Base-by-base conservation (phyloP, 169 alveolate species). In the Cryptosporidium sp. region DNA sequence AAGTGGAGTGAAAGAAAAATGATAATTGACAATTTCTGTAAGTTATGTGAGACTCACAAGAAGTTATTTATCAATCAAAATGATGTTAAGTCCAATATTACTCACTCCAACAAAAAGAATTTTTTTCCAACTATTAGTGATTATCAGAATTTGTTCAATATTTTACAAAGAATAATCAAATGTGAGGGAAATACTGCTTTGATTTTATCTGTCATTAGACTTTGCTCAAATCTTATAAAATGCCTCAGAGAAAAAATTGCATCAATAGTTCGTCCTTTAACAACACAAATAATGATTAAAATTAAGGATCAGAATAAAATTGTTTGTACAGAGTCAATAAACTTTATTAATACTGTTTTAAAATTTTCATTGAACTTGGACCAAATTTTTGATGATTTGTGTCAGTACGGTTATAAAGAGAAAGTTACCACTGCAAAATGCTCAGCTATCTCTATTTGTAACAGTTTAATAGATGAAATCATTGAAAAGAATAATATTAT, bases 1-100 rank as follows among this genome's bases (percentile, higher is more conserved):
- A 80, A 80, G 65, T 80, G 89, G 89, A 80, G 23, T 62, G 89
- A 80, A 42, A 60, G 89, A 42, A 80, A 80, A 62, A 14, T 44
- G 29, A 65, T 65, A 12, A 44, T 80, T 14, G 89, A 80, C 33
- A 53, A 60, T 21, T 80, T 80, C 44, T 62, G 31, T 6, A 60
- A 80, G 39, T 44, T 80, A 26, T 80, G 89, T 12, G 89, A 80
- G 62, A 42, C 44, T n/a, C 75, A 80, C 35, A 60, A 60, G 39
- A 80, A 65, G 68, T 35, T 80, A 12, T 58, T 80, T 9, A 60
- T 80, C n/a, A 26, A 29, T 73, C 86, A 56, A 23, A n/a, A 26
- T 16, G 80, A 80, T 4, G n/a, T 6, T 31, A 65, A 80, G 42
- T 39, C 51, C 52, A 29, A 26, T 21, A 31, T 8, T 31, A 33